phyloP scores from a whole-genome alignment of 1,139 yeast species.

The Suhomyces wounanorum region DNA sequence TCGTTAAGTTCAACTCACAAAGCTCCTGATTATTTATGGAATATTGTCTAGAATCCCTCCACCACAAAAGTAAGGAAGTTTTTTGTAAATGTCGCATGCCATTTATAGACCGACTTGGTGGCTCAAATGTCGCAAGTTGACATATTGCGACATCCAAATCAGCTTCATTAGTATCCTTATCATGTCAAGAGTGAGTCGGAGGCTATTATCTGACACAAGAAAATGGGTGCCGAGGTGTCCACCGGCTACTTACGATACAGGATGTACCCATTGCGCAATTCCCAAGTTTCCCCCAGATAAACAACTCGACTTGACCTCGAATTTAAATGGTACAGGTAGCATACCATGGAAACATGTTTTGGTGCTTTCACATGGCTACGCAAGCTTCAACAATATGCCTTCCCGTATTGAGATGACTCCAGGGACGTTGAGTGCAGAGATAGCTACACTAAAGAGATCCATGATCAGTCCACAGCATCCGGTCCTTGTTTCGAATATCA shows the following conservation, averaged over 20 bases:
- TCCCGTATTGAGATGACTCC: slow-evolving; percentile 54
- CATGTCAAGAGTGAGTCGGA: background rate
- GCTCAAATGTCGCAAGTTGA: background rate
- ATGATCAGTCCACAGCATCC: slow-evolving; percentile 49
- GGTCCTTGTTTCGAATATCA: slow-evolving; percentile 49
- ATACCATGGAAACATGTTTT: slow-evolving; percentile 58
- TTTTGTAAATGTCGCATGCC: background rate
- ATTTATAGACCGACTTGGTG: background rate
- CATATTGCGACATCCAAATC: background rate
- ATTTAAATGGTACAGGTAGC: slow-evolving; percentile 51
- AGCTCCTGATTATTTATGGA: no score
- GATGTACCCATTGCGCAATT: slow-evolving; percentile 58
- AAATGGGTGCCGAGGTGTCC: slow-evolving; percentile 40
- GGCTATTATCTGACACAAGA: background rate
- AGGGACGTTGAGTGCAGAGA: slow-evolving; percentile 40
- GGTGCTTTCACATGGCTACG: slow-evolving; percentile 44
- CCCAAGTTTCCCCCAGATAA: slow-evolving; percentile 46
- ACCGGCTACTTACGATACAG: slow-evolving; percentile 54
- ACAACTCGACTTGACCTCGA: slow-evolving; percentile 41
- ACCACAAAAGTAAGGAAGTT: no score
- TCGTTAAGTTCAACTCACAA: no score
- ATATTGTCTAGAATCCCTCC: no score
- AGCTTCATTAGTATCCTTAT: background rate
- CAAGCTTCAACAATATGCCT: slow-evolving; percentile 50
- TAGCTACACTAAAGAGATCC: slow-evolving; percentile 31